Conservation (phyloP, 2,329 filamentous ascomycete genomes). For the Aspergillus sclerotialis region DNA sequence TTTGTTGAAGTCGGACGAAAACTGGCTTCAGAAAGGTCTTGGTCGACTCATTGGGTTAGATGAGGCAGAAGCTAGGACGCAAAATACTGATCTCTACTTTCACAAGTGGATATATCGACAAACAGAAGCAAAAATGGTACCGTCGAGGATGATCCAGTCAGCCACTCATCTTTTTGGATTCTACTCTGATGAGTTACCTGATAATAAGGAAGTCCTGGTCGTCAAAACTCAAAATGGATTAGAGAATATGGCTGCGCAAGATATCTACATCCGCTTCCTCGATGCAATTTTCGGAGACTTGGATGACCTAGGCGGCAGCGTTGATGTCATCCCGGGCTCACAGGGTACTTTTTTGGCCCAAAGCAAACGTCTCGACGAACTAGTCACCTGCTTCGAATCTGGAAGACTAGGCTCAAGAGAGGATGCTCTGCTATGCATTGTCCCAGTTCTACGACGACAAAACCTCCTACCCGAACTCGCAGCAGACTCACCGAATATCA, state of each 20-base stretch:
- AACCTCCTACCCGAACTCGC: conserved; percentile 16
- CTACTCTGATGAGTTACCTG: conserved; percentile 1
- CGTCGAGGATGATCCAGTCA: conserved; percentile 10
- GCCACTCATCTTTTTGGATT: conserved; percentile 16
- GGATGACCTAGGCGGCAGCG: conserved; percentile 8
- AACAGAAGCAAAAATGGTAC: conserved; percentile 14
- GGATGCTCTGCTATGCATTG: conserved; percentile 26
- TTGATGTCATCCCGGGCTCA: conserved; percentile 9
- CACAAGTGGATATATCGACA: conserved; percentile 27
- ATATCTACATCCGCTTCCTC: conserved; percentile 27
- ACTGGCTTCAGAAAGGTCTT: conserved; percentile 10
- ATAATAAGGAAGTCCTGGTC: conserved; percentile 14
- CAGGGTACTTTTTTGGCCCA: conserved; percentile 11
- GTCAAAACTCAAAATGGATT: conserved; percentile 17
- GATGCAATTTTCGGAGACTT: conserved; percentile 8
- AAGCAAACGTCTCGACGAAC: conserved; percentile 15
- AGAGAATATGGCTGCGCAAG: conserved; percentile 24
- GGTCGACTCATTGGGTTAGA: conserved; percentile 16
- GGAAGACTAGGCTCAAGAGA: conserved; percentile 19
- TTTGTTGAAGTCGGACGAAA: conserved; percentile 13
- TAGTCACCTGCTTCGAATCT: conserved; percentile 18
- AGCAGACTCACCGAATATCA: conserved; percentile 10
- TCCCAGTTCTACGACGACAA: conserved; percentile 15
- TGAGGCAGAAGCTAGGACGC: conserved; percentile 10
- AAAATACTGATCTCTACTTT: conserved; percentile 19